Evolutionary conservation across 2,329 filamentous ascomycete species (phyloP), one percentile per base, ranked within the genome.

Genomic region (Phyllosticta ampelicida): DNA sequence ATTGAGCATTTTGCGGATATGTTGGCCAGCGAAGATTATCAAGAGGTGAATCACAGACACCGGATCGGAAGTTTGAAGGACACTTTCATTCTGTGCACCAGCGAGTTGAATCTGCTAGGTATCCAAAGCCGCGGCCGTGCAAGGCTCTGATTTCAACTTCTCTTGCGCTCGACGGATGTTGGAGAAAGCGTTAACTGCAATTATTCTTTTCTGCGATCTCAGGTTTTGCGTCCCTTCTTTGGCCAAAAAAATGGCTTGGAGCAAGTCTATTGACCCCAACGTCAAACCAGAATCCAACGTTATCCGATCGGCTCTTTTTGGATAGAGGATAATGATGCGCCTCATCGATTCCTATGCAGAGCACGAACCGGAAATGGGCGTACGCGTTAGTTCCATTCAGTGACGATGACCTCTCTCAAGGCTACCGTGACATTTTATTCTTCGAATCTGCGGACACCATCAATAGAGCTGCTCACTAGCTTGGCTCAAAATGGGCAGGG

Each of bases 1-100:
- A 78, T 85, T 36, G 62, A 68, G 61, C 82, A 86, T 67, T 86
- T 86, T 65, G 78, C 78, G 50, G 81, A 83, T 65, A 85, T 84
- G 81, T 65, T 83, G 50, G 75, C 73, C 1, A 77, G 77, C 50
- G 73, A 76, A 63, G 81, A 83, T 64, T 84, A 84, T 67, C 81
- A 84, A 71, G 74, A 69, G 48, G 80, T 81, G 5, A 85, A 85
- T 68, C 71, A 76, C 55, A 76, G 71, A 65, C 71, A 76, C 64
- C 70, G 82, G 26, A 68, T 84, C 58, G 75, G 75, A 60, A 75
- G 75, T 62, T 66, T 81, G 67, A 72, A 67, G 58, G 79, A 81
- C 70, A 81, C 79, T 10, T 77, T 74, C 62, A 77, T 81, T 63
- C 64, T 81, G 56, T 80, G 77, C 65, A 80, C 78, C 56, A 80